Evolutionary conservation across 352 stramenopile species (phyloP), one percentile per base, ranked within the genome.

Genomic region (Phytophthora fragariaefolia): DNA sequence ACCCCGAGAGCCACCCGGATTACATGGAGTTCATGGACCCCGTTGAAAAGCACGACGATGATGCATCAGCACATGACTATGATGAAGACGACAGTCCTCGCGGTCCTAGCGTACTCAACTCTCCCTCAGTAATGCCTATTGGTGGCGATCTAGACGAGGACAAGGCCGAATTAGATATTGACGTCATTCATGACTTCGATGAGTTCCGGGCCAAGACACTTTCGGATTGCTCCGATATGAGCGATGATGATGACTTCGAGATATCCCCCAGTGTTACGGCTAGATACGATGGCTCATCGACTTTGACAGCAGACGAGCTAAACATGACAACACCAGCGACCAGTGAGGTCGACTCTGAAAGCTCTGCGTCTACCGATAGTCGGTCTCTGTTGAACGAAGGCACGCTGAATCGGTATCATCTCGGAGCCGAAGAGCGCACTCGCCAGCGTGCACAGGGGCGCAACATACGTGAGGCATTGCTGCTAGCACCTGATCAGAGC

Each of bases 1-100:
- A 95, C 50, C 84, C 84, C 0, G 85, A 95, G 58, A 93, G 82
- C 58, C 84, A 94, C 53, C 87, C 87, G 1, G 87, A 93, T 43
- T 95, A 95, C 69, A 92, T 93, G 85, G 85, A 95, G 60, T 93
- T 83, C 65, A 91, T 95, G 82, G 82, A 93, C 15, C 81, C 83
- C 5, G 74, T 79, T 8, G 70, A 74, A 23, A 74, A 77, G 20
- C 56, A 63, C 18, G 73, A 85, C 9, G 77, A 83, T 12, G 69
- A 73, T 10, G 30, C 34, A 24, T 74, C 70, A 15, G 30, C 58
- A 1, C 53, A 74, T 51, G 75, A 51, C 13, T 78, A 74, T 20
- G 66, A 77, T 22, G 76, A 63, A n/a, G 73, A 80, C 20, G 58
- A 70, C 8, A 77, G 66, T 60, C 36, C 66, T 47, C 62, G 63